phyloP scores from a whole-genome alignment of 352 stramenopile species.

The Albugo candida region DNA sequence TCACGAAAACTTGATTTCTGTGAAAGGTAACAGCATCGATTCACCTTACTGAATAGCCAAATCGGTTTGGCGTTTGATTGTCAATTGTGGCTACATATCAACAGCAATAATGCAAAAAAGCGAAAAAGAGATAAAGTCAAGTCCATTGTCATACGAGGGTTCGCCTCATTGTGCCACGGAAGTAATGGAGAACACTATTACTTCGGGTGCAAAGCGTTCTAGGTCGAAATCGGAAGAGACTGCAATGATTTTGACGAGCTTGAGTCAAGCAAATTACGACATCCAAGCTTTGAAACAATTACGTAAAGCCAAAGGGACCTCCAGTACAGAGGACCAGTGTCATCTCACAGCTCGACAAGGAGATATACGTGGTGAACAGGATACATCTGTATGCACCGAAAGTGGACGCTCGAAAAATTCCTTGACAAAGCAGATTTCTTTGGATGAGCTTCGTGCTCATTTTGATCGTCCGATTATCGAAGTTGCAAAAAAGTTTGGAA shows the following conservation, averaged over 20 bases:
- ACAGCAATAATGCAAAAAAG: too few species aligned
- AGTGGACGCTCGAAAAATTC: conserved; percentile 77
- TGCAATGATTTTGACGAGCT: conserved; percentile 68
- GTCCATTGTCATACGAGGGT: too few species aligned
- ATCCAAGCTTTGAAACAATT: conserved; percentile 10
- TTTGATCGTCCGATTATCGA: conserved; percentile 79
- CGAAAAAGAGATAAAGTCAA: too few species aligned
- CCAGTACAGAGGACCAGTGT: conserved; percentile 8
- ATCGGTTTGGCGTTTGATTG: too few species aligned
- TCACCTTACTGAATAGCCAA: too few species aligned
- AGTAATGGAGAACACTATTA: too few species aligned
- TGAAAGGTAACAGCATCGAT: too few species aligned
- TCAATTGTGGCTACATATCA: too few species aligned
- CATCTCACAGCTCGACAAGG: conserved; percentile 43
- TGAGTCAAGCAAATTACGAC: conserved; percentile 45
- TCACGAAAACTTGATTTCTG: too few species aligned
- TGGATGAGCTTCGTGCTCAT: conserved; percentile 64
- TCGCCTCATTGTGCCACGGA: too few species aligned
- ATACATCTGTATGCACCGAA: conserved; percentile 60
- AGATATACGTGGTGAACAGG: conserved; percentile 46
- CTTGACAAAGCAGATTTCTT: conserved; percentile 77
- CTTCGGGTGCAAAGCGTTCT: neutral
- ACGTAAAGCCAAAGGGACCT: conserved; percentile 6
- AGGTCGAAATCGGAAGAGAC: conserved; percentile 63
- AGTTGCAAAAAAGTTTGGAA: conserved; percentile 78